A percentile compares a stretch with the other conserved stretches of the same genome.
Conservation (phyloP, 2,329 filamentous ascomycete species). For the Amauroascus verrucosus region DNA sequence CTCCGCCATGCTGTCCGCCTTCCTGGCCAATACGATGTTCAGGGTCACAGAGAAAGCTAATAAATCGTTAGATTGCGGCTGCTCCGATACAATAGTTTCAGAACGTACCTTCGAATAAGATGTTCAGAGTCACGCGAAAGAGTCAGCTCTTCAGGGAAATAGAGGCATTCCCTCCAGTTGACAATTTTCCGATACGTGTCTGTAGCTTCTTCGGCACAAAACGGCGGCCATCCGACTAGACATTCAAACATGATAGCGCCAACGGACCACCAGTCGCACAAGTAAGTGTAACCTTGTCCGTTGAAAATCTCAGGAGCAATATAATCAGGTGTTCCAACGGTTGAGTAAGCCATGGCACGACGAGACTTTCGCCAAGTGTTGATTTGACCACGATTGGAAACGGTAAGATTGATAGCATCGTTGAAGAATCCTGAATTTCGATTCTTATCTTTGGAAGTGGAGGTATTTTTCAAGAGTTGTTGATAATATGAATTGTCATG, state of each 20-base stretch:
- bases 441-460: conserved; percentile 60
- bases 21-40: conserved; percentile 79
- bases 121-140: conserved; percentile 82
- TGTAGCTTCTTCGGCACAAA: conserved; percentile 94
- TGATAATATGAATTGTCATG: conserved; percentile 99
- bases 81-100: background rate
- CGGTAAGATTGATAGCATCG: conserved; percentile 95
- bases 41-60: conserved; percentile 82
- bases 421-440: conserved; percentile 81
- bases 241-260: conserved; percentile 99
- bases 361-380: conserved; percentile 98
- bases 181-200: conserved; percentile 99
- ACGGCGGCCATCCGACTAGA: conserved; percentile 94
- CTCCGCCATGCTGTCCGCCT: conserved; percentile 52
- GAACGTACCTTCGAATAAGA: conserved; percentile 71
- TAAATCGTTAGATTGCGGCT: conserved; percentile 1
- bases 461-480: conserved; percentile 75
- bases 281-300: conserved; percentile 87
- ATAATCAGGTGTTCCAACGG: conserved; percentile 95
- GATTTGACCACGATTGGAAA: conserved; percentile 94
- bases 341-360: conserved; percentile 93
- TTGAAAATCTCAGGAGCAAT: conserved; percentile 98
- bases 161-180: conserved; percentile 90
- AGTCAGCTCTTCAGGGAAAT: conserved; percentile 92
- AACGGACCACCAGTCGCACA: conserved; percentile 98